Percentiles rank a stretch among this genome's conserved stretches.
Evolutionary conservation across 129 eudicot genomes (phyloP).

Genomic region (Apium graveolens): DNA sequence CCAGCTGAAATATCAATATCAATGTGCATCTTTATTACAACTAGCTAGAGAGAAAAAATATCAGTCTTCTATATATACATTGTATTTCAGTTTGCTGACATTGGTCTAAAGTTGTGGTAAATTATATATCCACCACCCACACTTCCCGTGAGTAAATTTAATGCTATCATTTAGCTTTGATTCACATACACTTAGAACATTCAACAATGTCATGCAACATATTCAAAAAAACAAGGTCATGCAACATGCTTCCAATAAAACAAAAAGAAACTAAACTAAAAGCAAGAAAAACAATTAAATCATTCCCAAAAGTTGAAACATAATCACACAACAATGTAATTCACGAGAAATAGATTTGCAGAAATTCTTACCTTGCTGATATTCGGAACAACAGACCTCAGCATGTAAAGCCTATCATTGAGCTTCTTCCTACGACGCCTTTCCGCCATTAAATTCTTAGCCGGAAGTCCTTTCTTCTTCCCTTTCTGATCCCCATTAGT

Average conservation of each 20-base stretch:
- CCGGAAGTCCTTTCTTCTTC: constrained; percentile 82
- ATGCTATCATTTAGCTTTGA: constrained; percentile 28
- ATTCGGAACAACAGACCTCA: constrained; percentile 93
- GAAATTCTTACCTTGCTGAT: constrained; percentile 73
- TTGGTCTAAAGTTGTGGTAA: constrained; percentile 24
- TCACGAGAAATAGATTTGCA: constrained; percentile 30
- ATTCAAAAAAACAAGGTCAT: not conserved
- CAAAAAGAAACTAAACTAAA: not conserved
- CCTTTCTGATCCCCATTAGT: constrained; percentile 49
- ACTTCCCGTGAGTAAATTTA: constrained; percentile 44
- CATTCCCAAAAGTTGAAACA: constrained; percentile 12
- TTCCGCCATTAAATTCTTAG: constrained; percentile 96
- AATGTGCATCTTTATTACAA: not conserved
- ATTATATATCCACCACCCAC: constrained; percentile 26
- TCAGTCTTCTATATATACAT: not conserved
- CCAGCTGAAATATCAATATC: not conserved
- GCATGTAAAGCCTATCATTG: constrained; percentile 90
- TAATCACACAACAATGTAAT: constrained; percentile 10
- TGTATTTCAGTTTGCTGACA: constrained; percentile 5
- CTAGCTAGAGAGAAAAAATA: not conserved
- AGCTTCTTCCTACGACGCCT: constrained; percentile 87
- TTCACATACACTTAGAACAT: constrained; percentile 14
- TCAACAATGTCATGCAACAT: not conserved
- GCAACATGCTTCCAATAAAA: constrained; percentile 13
- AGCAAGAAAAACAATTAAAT: constrained; percentile 1